Percentiles rank a stretch among this genome's conserved stretches.
phyloP scores from a whole-genome alignment of 2,329 filamentous ascomycete species.

The Diplodia mutila region DNA sequence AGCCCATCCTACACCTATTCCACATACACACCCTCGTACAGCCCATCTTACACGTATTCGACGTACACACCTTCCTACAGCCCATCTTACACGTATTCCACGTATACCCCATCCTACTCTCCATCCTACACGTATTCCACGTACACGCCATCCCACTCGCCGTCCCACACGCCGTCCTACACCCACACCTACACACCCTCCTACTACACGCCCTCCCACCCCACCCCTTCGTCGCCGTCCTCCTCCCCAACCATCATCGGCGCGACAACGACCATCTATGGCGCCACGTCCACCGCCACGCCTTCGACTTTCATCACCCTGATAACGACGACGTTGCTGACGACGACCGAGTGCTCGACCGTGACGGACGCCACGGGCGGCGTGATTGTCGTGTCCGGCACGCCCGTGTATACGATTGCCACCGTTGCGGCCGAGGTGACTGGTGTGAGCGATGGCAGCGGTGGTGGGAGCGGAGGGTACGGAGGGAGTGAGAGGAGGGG shows the following conservation, averaged over 20 bases:
- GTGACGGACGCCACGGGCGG: background rate
- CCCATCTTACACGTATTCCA: background rate
- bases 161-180: too few species aligned
- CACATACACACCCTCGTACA: background rate
- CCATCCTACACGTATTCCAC: background rate
- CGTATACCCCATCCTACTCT: background rate
- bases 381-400: background rate
- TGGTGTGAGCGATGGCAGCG: background rate
- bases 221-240: background rate
- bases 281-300: background rate
- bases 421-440: background rate
- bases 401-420: background rate
- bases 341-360: background rate
- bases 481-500: too few species aligned
- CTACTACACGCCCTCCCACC: background rate
- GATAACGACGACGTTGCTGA: background rate
- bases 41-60: background rate
- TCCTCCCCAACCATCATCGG: too few species aligned
- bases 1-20: background rate
- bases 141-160: background rate
- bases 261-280: background rate
- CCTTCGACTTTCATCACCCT: background rate
- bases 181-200: background rate
- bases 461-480: too few species aligned
- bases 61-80: background rate